Conservation (phyloP, 2,329 filamentous ascomycete species). For the Penicillium sp. region DNA sequence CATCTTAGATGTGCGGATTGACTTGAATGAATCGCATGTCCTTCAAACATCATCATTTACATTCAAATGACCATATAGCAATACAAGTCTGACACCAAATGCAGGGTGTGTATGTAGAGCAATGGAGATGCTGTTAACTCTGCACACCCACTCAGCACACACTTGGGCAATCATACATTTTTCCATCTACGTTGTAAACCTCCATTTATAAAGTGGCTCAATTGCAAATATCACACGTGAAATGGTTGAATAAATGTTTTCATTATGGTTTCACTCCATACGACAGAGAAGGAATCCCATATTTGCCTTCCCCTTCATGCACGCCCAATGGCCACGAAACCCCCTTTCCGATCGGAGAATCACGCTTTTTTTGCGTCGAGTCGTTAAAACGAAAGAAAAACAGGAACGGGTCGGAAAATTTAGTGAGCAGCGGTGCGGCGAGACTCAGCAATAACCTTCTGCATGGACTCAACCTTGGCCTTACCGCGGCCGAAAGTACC, state of each 20-base stretch:
- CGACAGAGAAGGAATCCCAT: slow-evolving; percentile 24
- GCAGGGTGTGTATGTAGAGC: background rate
- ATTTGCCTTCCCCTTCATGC: slow-evolving; percentile 29
- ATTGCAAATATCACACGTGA: slow-evolving; percentile 6
- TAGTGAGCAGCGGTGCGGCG: slow-evolving; percentile 69
- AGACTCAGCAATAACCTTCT: slow-evolving; percentile 94
- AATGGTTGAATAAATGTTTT: slow-evolving; percentile 27
- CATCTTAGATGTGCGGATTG: background rate
- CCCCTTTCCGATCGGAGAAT: slow-evolving; percentile 27
- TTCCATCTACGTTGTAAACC: background rate
- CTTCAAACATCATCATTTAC: background rate
- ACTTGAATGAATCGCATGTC: background rate
- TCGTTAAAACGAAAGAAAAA: slow-evolving; percentile 28
- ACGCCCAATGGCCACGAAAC: slow-evolving; percentile 23
- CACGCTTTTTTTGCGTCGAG: slow-evolving; percentile 26
- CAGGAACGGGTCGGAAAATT: slow-evolving; percentile 33
- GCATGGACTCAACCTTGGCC: slow-evolving; percentile 99
- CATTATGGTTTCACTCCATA: slow-evolving; percentile 29
- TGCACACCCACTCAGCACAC: background rate
- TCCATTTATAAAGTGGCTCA: background rate
- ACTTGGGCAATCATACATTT: background rate
- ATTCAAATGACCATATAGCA: background rate
- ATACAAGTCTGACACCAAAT: too few relatives aligned
- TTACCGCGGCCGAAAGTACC: slow-evolving; percentile 98
- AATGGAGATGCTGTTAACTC: background rate